Conservation (phyloP, 305 asterid genomes). For the Fraxinus sp. region DNA sequence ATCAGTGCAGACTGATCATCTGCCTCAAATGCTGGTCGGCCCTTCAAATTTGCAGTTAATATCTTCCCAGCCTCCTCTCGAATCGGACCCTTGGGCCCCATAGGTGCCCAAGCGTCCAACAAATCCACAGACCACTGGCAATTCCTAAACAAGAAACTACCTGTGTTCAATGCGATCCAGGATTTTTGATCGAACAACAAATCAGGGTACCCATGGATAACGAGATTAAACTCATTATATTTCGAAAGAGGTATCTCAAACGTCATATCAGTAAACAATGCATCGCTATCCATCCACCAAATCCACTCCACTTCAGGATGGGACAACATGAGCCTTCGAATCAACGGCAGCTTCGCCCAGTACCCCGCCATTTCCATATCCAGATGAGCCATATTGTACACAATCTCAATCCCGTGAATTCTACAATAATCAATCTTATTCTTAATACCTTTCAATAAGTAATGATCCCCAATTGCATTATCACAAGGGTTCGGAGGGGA, state of each 20-base stretch:
- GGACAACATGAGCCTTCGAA: constrained; percentile 79
- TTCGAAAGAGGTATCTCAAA: constrained; percentile 66
- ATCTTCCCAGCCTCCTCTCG: constrained; percentile 83
- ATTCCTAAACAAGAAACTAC: constrained; percentile 80
- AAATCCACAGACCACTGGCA: constrained; percentile 92
- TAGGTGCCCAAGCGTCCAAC: constrained; percentile 89
- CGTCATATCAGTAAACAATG: constrained; percentile 80
- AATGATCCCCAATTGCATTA: constrained; percentile 92
- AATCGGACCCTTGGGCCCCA: constrained; percentile 87
- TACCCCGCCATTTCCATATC: constrained; percentile 86
- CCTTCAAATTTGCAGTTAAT: constrained; percentile 76
- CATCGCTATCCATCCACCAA: constrained; percentile 99
- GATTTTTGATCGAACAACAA: constrained; percentile 78
- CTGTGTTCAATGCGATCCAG: constrained; percentile 88
- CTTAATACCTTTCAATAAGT: constrained; percentile 66
- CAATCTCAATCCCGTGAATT: constrained; percentile 86
- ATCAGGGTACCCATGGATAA: constrained; percentile 78
- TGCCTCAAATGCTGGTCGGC: constrained; percentile 83
- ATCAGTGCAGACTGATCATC: constrained; percentile 94
- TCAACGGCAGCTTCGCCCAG: constrained; percentile 86
- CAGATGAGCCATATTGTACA: constrained; percentile 84
- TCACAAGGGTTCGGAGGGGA: constrained; percentile 87
- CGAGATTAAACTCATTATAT: constrained; percentile 63
- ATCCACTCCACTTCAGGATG: constrained; percentile 98
- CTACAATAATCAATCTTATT: constrained; percentile 93